Evolutionary conservation across 176 grass and related monocot genomes (phyloP).

Genomic region (Ensete ventricosum): DNA sequence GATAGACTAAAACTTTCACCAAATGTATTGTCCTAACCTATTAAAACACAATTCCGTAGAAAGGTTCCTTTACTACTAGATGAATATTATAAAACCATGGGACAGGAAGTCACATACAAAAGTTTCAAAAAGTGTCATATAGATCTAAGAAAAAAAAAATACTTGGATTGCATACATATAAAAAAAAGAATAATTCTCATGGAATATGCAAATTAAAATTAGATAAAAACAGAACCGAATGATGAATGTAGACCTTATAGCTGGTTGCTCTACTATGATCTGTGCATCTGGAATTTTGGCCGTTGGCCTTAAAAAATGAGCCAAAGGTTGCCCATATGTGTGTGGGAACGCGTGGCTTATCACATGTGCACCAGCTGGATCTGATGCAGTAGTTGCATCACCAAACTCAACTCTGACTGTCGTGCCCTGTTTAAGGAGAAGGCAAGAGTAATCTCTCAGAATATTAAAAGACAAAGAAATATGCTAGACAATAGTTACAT

Average conservation of each 20-base stretch:
- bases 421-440: slow-evolving; percentile 58
- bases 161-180: neutral
- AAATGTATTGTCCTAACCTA: too few species aligned
- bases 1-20: too few species aligned
- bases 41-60: neutral
- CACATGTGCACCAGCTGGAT: slow-evolving; percentile 76
- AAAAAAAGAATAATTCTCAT: neutral
- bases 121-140: neutral
- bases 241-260: slow-evolving; percentile 44
- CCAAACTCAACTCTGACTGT: slow-evolving; percentile 91
- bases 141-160: neutral
- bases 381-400: slow-evolving; percentile 63
- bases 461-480: slow-evolving; percentile 10
- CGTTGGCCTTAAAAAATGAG: slow-evolving; percentile 78
- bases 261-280: slow-evolving; percentile 67
- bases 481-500: slow-evolving; percentile 6
- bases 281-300: slow-evolving; percentile 70
- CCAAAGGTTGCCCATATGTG: slow-evolving; percentile 77
- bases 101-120: neutral
- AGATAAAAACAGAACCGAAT: neutral
- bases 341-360: slow-evolving; percentile 74
- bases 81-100: neutral
- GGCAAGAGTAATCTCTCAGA: neutral
- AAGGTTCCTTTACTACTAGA: neutral
- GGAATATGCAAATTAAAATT: neutral